phyloP scores from a whole-genome alignment of 164 flowering plant genomes.

The Umbellularia californica region DNA sequence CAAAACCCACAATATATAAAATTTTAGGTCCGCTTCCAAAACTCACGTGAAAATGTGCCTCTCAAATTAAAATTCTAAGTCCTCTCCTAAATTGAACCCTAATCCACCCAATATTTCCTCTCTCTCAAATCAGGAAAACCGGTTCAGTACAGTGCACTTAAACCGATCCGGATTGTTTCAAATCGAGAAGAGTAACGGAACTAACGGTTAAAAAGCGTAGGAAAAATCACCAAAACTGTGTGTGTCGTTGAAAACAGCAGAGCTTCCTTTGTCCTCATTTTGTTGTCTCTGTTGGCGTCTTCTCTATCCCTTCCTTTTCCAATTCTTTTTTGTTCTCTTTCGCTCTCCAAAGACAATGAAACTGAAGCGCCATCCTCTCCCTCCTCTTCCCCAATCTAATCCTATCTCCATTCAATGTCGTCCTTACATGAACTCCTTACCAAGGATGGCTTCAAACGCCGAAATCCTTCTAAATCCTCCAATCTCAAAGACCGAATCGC shows the following conservation, averaged over 20 bases:
- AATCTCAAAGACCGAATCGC: conserved; percentile 13
- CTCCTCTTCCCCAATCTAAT: conserved; percentile 1
- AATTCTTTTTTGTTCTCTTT: conserved; percentile 9
- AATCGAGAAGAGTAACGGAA: not conserved
- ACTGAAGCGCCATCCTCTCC: conserved; percentile 2
- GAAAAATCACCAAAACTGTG: not conserved
- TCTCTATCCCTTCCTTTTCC: conserved; percentile 7
- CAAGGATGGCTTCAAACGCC: conserved; percentile 40
- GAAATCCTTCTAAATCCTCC: conserved; percentile 7
- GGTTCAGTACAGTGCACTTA: no score
- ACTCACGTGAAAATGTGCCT: no score
- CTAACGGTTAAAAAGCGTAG: conserved; percentile 11
- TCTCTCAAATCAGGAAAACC: no score
- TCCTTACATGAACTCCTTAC: conserved; percentile 48
- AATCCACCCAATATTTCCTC: no score
- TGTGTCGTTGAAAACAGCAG: conserved; percentile 4
- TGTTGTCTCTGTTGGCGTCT: conserved; percentile 3
- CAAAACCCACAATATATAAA: no score
- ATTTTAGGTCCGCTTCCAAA: no score
- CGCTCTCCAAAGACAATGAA: not conserved
- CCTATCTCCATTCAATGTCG: conserved; percentile 28
- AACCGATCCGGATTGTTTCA: no score
- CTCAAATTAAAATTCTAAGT: no score
- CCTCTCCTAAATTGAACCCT: no score
- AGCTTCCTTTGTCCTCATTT: conserved; percentile 12